Evolutionary conservation across 495 filamentous ascomycete species (phyloP).

Genomic region (Chlorociboria aeruginascens): DNA sequence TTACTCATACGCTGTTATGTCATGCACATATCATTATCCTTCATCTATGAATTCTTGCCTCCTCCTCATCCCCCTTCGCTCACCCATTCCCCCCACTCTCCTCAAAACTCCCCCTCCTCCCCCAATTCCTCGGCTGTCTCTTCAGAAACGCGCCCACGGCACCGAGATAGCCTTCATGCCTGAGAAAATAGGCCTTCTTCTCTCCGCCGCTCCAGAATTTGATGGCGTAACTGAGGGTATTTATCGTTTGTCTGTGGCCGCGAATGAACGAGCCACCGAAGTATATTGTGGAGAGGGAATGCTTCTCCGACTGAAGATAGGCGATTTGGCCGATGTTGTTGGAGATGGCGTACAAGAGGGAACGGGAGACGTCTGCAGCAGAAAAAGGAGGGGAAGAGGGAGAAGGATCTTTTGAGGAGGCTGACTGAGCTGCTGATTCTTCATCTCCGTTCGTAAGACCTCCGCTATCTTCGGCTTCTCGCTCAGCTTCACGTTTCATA

Average conservation of each 20-base stretch:
- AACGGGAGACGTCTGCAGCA: slow-evolving; percentile 38
- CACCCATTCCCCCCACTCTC: slow-evolving; percentile 11
- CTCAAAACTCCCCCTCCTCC: slow-evolving; percentile 63
- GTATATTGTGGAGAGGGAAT: slow-evolving; percentile 83
- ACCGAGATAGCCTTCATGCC: slow-evolving; percentile 95
- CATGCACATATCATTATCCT: neutral
- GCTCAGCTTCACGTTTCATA: slow-evolving; percentile 64
- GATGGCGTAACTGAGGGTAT: slow-evolving; percentile 89
- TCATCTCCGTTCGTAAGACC: slow-evolving; percentile 42
- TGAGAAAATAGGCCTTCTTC: slow-evolving; percentile 90
- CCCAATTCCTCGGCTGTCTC: slow-evolving; percentile 85
- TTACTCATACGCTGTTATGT: no score
- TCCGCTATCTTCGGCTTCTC: slow-evolving; percentile 64
- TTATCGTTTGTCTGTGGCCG: slow-evolving; percentile 93
- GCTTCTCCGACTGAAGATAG: slow-evolving; percentile 87
- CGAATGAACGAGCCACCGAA: slow-evolving; percentile 96
- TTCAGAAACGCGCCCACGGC: slow-evolving; percentile 91
- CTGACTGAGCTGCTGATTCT: neutral
- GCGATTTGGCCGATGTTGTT: slow-evolving; percentile 99
- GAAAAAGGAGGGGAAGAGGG: slow-evolving; percentile 24
- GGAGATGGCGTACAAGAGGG: slow-evolving; percentile 69
- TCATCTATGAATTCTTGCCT: neutral
- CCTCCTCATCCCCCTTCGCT: slow-evolving; percentile 9
- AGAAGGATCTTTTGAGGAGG: neutral
- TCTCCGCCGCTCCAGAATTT: slow-evolving; percentile 91